Conservation (phyloP, 2,329 filamentous ascomycete species). For the Colletotrichum orbiculare region DNA sequence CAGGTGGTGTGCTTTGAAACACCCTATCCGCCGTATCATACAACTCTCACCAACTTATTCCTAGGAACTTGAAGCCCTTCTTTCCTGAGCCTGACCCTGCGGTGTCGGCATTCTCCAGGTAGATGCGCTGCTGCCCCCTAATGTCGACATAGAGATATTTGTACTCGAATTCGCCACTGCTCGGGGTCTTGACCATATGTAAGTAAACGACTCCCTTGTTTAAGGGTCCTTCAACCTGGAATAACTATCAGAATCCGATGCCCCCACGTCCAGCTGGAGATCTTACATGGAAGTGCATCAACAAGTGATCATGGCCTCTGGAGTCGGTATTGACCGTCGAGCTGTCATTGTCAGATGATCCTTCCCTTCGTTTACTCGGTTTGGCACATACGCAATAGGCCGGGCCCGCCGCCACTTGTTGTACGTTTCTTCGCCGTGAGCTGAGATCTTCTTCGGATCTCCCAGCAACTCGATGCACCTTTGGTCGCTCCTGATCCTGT, state of each 20-base stretch:
- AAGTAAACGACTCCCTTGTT: slow-evolving; percentile 80
- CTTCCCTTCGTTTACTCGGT: too few species aligned
- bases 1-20: background rate
- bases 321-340: slow-evolving; percentile 76
- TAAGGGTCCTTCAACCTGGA: slow-evolving; percentile 79
- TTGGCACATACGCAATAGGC: slow-evolving; percentile 64
- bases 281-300: slow-evolving; percentile 85
- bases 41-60: slow-evolving; percentile 66
- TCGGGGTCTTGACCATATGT: slow-evolving; percentile 78
- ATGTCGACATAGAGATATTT: slow-evolving; percentile 84
- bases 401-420: slow-evolving; percentile 82
- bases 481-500: slow-evolving; percentile 78
- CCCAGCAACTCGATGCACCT: slow-evolving; percentile 81
- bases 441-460: slow-evolving; percentile 78
- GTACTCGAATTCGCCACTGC: slow-evolving; percentile 78
- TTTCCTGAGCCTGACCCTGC: slow-evolving; percentile 46
- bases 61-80: slow-evolving; percentile 67
- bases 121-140: slow-evolving; percentile 74
- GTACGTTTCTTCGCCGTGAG: slow-evolving; percentile 82
- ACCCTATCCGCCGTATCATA: background rate
- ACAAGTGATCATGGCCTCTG: slow-evolving; percentile 81
- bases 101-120: slow-evolving; percentile 70
- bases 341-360: slow-evolving; percentile 53
- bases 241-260: background rate
- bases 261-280: background rate